Percentiles rank a stretch among this genome's conserved stretches.
These are phyloP conservation scores for Alloteropsis semialata DNA, from an alignment of 176 grass and related monocot species.

Conservation along the genomic window DNA sequence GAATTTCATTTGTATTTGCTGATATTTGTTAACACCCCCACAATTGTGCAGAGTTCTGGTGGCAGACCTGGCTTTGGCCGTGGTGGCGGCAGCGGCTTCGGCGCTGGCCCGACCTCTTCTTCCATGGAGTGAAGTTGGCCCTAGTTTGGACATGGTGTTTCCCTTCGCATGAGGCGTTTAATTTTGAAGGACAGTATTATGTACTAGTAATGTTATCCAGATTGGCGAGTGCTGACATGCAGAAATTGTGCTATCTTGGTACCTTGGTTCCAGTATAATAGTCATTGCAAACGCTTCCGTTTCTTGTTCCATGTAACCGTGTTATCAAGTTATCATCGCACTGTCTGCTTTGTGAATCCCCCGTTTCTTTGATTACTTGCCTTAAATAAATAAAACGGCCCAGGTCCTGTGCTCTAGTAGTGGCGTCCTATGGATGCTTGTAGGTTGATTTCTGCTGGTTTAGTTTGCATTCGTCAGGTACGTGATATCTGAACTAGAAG, in stretches of 20 bases:
- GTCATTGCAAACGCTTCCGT: neutral
- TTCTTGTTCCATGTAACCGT: neutral
- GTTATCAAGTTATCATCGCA: neutral
- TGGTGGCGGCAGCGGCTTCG: slow-evolving; percentile 58
- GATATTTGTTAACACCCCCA: neutral
- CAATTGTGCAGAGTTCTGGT: slow-evolving; percentile 57
- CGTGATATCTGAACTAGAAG: too few relatives aligned
- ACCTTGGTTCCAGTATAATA: slow-evolving; percentile 28
- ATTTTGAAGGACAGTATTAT: slow-evolving; percentile 45
- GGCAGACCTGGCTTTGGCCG: slow-evolving; percentile 81
- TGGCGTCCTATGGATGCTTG: too few relatives aligned
- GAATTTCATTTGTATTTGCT: neutral
- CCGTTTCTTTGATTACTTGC: too few relatives aligned
- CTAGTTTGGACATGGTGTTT: slow-evolving; percentile 44
- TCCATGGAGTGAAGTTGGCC: slow-evolving; percentile 65
- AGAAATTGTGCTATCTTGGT: slow-evolving; percentile 15
- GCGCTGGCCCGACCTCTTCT: slow-evolving; percentile 56
- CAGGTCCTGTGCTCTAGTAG: too few relatives aligned
- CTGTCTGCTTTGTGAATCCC: neutral
- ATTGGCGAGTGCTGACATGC: slow-evolving; percentile 40
- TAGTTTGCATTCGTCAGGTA: too few relatives aligned
- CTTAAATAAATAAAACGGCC: too few relatives aligned
- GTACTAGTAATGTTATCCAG: slow-evolving; percentile 41
- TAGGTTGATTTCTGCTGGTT: too few relatives aligned
- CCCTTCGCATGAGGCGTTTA: slow-evolving; percentile 18